Base-by-base conservation (phyloP, 129 eudicot genomes). In the Mikania micrantha region DNA sequence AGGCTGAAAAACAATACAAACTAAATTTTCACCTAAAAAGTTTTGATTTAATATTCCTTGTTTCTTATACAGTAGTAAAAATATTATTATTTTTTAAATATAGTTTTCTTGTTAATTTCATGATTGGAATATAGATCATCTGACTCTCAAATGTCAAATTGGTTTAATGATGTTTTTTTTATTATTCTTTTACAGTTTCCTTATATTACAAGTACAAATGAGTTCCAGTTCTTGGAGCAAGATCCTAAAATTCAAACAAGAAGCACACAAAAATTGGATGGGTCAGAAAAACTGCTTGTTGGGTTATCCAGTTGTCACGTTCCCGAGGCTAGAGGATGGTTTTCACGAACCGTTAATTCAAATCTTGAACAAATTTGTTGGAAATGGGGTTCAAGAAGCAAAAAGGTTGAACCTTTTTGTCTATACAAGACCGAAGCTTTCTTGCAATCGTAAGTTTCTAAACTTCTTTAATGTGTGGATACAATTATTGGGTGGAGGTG, bases 341-440 rank as follows among this genome's bases (percentile, higher is more conserved):
- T 72, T 31, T 67, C 63, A 36, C 72, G 64, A 69, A 61, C 67
- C 59, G 28, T 74, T 66, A 83, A 76, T 41, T 53, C 73, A 29
- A 85, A 73, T 70, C 72, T 71, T 72, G 91, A 87, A 59, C 88
- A 83, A 83, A 69, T 94, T 69, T 94, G 99, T 83, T 89, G 97
- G 99, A 79, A 72, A 64, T 82, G 76, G 65, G 56, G 71, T 2
- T 73, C 80, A 12, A 76, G 81, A 63, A 61, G 39, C 64, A 53
- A 71, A 69, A 48, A 41, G 61, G 42, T 48, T 47, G 38, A 72
- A 67, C 90, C 90, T 27, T 83, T 86, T 76, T 94, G 99, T 83
- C 78, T 89, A 28, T 79, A 82, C 88, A 94, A 87, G 77, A 75
- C 85, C 34, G 67, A 71, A 66, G 64, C 84, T 16, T 78, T 24